Evolutionary conservation across 768 basidiomycete genomes (phyloP).

Genomic region (Kwoniella sp.): DNA sequence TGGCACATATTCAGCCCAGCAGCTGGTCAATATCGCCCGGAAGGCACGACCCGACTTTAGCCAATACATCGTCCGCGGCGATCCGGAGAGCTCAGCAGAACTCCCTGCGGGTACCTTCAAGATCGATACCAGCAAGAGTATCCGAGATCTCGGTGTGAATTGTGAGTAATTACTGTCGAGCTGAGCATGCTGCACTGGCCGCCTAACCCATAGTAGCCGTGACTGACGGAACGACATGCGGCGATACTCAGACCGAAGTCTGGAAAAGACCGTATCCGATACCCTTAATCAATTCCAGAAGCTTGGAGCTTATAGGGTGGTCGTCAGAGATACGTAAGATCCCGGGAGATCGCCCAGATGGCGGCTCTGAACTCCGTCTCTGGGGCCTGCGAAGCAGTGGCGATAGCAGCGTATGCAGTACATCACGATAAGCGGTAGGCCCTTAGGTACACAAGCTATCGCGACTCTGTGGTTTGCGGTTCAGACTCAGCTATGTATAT

Average conservation of each 20-base stretch:
- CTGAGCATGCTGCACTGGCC: too few species aligned
- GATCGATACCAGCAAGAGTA: conserved; percentile 16
- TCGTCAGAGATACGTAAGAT: background rate
- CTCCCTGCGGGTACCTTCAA: conserved; percentile 8
- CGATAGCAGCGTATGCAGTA: too few species aligned
- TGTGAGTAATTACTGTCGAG: conserved; percentile 10
- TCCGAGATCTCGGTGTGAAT: conserved; percentile 13
- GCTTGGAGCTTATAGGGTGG: conserved; percentile 6
- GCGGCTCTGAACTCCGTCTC: too few species aligned
- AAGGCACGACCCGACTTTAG: conserved; percentile 18
- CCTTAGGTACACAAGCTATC: too few species aligned
- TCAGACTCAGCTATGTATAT: too few species aligned
- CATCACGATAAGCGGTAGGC: too few species aligned
- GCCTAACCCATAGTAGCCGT: too few species aligned
- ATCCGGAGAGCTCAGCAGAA: background rate
- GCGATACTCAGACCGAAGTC: conserved; percentile 5
- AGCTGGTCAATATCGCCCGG: conserved; percentile 15
- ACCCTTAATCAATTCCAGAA: conserved; percentile 9
- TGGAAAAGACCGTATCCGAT: conserved; percentile 21
- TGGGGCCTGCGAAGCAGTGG: too few species aligned
- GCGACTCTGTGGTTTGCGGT: too few species aligned
- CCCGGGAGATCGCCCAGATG: too few species aligned
- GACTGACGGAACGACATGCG: too few species aligned
- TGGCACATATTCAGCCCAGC: background rate
- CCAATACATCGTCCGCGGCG: conserved; percentile 12